Evolutionary conservation across 345 rosid species (phyloP).

Genomic region (Gossypium longicalyx): DNA sequence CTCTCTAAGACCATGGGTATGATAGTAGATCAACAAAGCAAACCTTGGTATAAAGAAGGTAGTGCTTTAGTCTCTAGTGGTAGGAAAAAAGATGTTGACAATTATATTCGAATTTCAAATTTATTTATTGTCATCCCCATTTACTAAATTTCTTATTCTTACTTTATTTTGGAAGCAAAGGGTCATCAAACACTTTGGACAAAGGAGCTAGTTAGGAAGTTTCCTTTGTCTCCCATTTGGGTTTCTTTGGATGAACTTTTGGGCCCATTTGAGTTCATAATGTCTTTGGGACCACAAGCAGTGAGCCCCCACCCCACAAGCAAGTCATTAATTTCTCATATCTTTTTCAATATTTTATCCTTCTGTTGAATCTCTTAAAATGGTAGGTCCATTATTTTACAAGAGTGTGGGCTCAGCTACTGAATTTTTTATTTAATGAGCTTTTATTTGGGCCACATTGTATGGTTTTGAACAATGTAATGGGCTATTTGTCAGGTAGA

Average conservation of each 20-base stretch:
- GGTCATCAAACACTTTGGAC: neutral
- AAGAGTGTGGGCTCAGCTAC: neutral
- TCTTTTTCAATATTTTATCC: neutral
- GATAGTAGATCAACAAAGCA: slow-evolving; percentile 35
- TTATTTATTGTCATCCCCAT: no score
- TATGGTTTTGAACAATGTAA: neutral
- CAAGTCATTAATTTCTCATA: neutral
- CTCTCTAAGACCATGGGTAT: slow-evolving; percentile 16
- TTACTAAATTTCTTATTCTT: no score
- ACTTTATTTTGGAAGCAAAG: neutral
- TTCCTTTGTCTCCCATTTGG: slow-evolving; percentile 40
- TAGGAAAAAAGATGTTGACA: no score
- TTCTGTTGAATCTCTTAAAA: slow-evolving; percentile 17
- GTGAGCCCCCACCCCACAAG: slow-evolving; percentile 8
- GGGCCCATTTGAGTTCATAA: slow-evolving; percentile 30
- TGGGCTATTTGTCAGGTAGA: neutral
- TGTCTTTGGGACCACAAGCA: slow-evolving; percentile 36
- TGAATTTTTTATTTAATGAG: neutral
- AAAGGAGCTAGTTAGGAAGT: slow-evolving; percentile 17
- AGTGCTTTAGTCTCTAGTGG: no score
- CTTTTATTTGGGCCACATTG: neutral
- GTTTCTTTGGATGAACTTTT: slow-evolving; percentile 17
- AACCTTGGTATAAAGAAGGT: neutral
- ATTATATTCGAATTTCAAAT: no score
- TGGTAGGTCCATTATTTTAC: slow-evolving; percentile 12